Conservation (phyloP, 2,329 filamentous ascomycete genomes). For the Fusarium bactridioides region DNA sequence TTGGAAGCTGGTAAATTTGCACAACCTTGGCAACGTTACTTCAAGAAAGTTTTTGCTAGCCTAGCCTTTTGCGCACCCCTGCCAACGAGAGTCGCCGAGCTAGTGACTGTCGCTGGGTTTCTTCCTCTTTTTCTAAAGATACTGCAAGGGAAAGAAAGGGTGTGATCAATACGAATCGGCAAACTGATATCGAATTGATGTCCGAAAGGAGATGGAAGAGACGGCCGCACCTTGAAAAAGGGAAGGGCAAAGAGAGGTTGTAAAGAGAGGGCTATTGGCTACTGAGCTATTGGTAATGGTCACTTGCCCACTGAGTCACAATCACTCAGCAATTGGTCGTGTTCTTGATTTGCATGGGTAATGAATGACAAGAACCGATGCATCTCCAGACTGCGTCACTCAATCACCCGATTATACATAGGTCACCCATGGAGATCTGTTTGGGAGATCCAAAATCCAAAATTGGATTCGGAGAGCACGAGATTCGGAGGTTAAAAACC, state of each 20-base stretch:
- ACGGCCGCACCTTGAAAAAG: neutral
- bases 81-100: slow-evolving; percentile 14
- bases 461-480: neutral
- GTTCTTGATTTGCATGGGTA: neutral
- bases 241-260: slow-evolving; percentile 13
- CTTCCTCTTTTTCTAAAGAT: neutral
- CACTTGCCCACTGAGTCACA: slow-evolving; percentile 29
- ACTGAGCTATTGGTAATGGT: slow-evolving; percentile 1
- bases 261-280: neutral
- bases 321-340: slow-evolving; percentile 18
- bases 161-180: slow-evolving; percentile 25
- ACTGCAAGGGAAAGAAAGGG: slow-evolving; percentile 13
- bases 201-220: slow-evolving; percentile 8
- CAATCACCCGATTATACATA: slow-evolving; percentile 6
- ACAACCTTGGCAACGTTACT: slow-evolving; percentile 36
- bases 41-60: neutral
- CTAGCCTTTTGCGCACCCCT: slow-evolving; percentile 4
- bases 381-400: slow-evolving; percentile 10
- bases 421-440: slow-evolving; percentile 14
- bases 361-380: neutral
- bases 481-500: slow-evolving; percentile 6
- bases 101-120: slow-evolving; percentile 4
- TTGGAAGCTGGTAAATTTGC: slow-evolving; percentile 6
- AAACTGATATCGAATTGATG: slow-evolving; percentile 5
- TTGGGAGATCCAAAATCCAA: slow-evolving; percentile 23